Conservation (phyloP, 164 flowering plant species). For the Vitis riparia region DNA sequence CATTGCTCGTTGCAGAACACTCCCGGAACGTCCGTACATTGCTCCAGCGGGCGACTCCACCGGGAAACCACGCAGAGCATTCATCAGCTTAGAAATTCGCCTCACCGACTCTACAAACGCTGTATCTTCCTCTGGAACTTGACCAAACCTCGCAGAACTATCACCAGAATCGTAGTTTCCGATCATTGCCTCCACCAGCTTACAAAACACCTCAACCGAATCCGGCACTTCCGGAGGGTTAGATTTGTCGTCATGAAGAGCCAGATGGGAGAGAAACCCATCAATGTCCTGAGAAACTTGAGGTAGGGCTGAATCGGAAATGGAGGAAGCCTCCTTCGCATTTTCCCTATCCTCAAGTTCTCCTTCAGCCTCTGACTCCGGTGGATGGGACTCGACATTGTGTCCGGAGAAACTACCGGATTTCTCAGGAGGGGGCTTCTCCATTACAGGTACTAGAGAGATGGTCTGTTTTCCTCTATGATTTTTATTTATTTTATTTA, state of each 20-base stretch:
- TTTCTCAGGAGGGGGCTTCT: conserved; percentile 1
- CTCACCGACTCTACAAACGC: conserved; percentile 28
- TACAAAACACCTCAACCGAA: conserved; percentile 18
- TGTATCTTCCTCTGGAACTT: conserved; percentile 21
- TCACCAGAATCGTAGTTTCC: conserved; percentile 13
- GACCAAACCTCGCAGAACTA: conserved; percentile 15
- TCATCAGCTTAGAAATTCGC: conserved; percentile 28
- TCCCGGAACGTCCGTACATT: conserved; percentile 8
- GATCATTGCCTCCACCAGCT: conserved; percentile 30
- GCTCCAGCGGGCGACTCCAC: too few species aligned
- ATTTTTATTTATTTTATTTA: too few species aligned
- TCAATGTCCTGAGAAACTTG: neutral
- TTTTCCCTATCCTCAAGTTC: too few species aligned
- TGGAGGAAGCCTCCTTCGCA: too few species aligned
- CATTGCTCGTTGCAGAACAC: conserved; percentile 56
- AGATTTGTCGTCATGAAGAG: conserved; percentile 4
- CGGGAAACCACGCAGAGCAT: conserved; percentile 13
- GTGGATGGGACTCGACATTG: neutral
- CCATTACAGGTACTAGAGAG: too few species aligned
- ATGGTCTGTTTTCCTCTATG: too few species aligned
- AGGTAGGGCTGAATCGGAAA: neutral
- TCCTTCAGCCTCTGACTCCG: neutral
- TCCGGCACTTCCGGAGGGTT: conserved; percentile 25
- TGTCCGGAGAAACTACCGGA: conserved; percentile 7
- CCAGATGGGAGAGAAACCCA: neutral